Conservation (phyloP, 2,329 filamentous ascomycete species). For the Rhynchosporium secalis region DNA sequence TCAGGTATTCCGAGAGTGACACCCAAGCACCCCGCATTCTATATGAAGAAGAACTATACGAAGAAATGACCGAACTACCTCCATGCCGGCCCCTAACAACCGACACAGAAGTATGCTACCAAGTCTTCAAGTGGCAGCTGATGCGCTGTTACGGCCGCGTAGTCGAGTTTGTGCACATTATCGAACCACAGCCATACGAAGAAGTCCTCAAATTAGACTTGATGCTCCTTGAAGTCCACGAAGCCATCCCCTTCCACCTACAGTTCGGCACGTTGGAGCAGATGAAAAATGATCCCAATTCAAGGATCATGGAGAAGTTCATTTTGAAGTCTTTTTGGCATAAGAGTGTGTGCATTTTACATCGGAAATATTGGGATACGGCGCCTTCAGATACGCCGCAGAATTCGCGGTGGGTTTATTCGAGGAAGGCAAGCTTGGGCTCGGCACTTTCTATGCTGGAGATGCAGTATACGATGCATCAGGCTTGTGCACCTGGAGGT, state of each 20-base stretch:
- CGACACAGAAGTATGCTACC: constrained; percentile 58
- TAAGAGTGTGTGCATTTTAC: constrained; percentile 56
- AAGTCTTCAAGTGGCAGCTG: constrained; percentile 51
- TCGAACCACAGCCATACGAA: constrained; percentile 50
- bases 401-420: constrained; percentile 50
- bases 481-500: constrained; percentile 53
- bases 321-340: constrained; percentile 54
- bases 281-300: constrained; percentile 49
- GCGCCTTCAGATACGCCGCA: constrained; percentile 38
- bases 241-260: constrained; percentile 49
- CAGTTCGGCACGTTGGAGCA: constrained; percentile 50
- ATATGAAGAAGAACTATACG: constrained; percentile 63
- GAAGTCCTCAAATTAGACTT: constrained; percentile 53
- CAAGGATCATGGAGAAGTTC: constrained; percentile 52
- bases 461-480: constrained; percentile 51
- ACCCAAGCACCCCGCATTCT: constrained; percentile 62
- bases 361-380: constrained; percentile 55
- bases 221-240: constrained; percentile 48
- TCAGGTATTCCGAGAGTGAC: constrained; percentile 63
- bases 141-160: constrained; percentile 53
- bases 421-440: constrained; percentile 51
- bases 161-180: constrained; percentile 51
- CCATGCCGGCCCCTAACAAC: constrained; percentile 56
- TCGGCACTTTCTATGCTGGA: constrained; percentile 50
- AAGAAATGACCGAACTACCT: constrained; percentile 56